Conservation (phyloP, 495 filamentous ascomycete genomes). For the Daldinia caldariorum region DNA sequence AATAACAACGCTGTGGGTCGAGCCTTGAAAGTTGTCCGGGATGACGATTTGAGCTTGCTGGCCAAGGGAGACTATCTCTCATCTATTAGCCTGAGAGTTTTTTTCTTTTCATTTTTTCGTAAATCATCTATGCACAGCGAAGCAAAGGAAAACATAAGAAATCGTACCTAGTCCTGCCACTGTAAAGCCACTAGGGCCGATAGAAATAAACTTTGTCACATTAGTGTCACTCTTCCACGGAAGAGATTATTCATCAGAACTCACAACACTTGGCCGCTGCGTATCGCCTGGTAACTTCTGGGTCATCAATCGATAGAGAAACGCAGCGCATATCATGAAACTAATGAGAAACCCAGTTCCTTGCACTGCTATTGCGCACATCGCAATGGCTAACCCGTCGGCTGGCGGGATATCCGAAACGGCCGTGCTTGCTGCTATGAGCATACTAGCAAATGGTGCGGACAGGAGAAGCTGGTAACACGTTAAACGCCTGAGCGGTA, state of each 20-base stretch:
- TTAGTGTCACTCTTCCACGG: slow-evolving; percentile 6
- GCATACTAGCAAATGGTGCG: slow-evolving; percentile 75
- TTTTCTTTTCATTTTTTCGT: neutral
- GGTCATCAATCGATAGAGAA: slow-evolving; percentile 89
- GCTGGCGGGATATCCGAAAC: slow-evolving; percentile 50
- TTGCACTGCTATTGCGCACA: slow-evolving; percentile 77
- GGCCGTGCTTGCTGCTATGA: slow-evolving; percentile 61
- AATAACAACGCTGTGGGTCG: slow-evolving; percentile 51
- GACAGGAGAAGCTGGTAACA: slow-evolving; percentile 68
- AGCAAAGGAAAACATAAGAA: too few species aligned
- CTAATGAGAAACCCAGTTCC: slow-evolving; percentile 87
- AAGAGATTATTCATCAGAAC: slow-evolving; percentile 1
- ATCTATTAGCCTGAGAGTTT: slow-evolving; percentile 1
- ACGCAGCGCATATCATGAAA: slow-evolving; percentile 86
- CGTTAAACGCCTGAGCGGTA: too few species aligned
- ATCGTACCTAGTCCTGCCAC: slow-evolving; percentile 67
- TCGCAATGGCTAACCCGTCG: slow-evolving; percentile 69
- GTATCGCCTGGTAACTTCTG: slow-evolving; percentile 84
- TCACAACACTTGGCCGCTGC: slow-evolving; percentile 76
- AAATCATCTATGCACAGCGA: neutral
- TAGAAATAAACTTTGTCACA: slow-evolving; percentile 70
- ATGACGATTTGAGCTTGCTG: slow-evolving; percentile 52
- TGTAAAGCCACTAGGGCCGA: slow-evolving; percentile 83
- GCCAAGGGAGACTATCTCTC: slow-evolving; percentile 53
- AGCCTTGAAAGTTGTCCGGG: slow-evolving; percentile 51